phyloP scores from a whole-genome alignment of 1,284 basidiomycete genomes.

The Rhodotorula sp. region DNA sequence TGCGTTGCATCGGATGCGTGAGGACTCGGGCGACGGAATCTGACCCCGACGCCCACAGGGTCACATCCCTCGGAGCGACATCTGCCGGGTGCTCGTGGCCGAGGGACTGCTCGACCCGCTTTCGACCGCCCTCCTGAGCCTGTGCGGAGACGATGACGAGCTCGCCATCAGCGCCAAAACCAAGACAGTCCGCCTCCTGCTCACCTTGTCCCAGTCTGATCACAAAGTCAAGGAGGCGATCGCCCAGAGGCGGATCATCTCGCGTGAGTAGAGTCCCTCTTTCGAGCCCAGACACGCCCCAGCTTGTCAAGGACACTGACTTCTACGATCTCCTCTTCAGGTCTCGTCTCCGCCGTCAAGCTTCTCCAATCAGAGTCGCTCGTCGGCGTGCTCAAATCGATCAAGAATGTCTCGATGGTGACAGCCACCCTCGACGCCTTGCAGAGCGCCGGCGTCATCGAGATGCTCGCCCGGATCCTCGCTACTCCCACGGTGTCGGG shows the following conservation, averaged over 20 bases:
- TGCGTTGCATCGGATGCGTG: constrained; percentile 29
- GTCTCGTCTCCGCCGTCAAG: constrained; percentile 77
- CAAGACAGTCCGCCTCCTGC: constrained; percentile 83
- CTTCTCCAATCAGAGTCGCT: constrained; percentile 77
- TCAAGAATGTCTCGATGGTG: constrained; percentile 94
- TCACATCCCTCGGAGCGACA: constrained; percentile 94
- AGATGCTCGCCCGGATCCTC: constrained; percentile 78
- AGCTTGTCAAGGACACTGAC: too few species aligned
- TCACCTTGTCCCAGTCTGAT: constrained; percentile 93
- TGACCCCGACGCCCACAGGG: constrained; percentile 58
- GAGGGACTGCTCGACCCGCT: constrained; percentile 92
- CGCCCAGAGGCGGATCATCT: constrained; percentile 80
- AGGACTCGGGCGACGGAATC: neutral
- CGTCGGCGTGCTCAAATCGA: constrained; percentile 84
- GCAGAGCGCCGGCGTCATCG: constrained; percentile 93
- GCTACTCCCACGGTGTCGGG: constrained; percentile 71
- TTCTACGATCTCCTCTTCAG: constrained; percentile 45
- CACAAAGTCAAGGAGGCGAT: constrained; percentile 86
- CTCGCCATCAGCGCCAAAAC: constrained; percentile 62
- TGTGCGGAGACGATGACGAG: constrained; percentile 71
- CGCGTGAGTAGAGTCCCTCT: constrained; percentile 60
- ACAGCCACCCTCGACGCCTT: constrained; percentile 83
- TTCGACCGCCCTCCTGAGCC: constrained; percentile 80
- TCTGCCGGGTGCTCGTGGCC: constrained; percentile 95
- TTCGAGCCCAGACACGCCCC: too few species aligned